Conservation (phyloP, 1,139 yeast genomes). For the Nadsonia commutata region DNA sequence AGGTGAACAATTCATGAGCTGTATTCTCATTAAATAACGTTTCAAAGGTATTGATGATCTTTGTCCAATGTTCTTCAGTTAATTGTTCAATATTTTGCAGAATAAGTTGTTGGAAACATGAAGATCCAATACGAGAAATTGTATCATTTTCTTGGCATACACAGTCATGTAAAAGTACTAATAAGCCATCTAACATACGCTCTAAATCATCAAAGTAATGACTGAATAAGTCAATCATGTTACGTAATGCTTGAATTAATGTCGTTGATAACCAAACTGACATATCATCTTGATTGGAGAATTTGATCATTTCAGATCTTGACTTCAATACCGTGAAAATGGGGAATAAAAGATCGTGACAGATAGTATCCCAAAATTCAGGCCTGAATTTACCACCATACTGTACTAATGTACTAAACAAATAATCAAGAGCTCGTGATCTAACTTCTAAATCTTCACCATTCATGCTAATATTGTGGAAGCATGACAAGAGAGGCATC, state of each 20-base stretch:
- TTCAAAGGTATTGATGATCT: slow-evolving; percentile 47
- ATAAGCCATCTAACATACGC: slow-evolving; percentile 59
- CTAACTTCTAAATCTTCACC: slow-evolving; percentile 92
- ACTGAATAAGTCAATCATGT: slow-evolving; percentile 69
- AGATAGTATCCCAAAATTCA: slow-evolving; percentile 71
- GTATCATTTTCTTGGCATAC: slow-evolving; percentile 96
- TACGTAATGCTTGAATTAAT: slow-evolving; percentile 83
- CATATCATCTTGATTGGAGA: slow-evolving; percentile 60
- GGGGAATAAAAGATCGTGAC: slow-evolving; percentile 72
- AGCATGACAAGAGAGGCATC: slow-evolving; percentile 76
- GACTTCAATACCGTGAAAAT: slow-evolving; percentile 68
- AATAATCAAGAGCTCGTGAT: slow-evolving; percentile 66
- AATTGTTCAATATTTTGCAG: slow-evolving; percentile 61
- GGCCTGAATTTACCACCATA: slow-evolving; percentile 65
- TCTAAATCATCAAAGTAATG: slow-evolving; percentile 66
- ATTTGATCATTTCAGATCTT: slow-evolving; percentile 58
- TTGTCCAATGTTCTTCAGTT: slow-evolving; percentile 55
- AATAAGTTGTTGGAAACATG: slow-evolving; percentile 68
- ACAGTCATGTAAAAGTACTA: slow-evolving; percentile 68
- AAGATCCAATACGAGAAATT: slow-evolving; percentile 84
- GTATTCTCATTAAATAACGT: slow-evolving; percentile 68
- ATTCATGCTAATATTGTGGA: slow-evolving; percentile 80
- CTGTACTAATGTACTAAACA: slow-evolving; percentile 68
- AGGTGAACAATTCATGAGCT: slow-evolving; percentile 58
- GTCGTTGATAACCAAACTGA: slow-evolving; percentile 96